phyloP scores from a whole-genome alignment of 345 rosid species.

The Geranium rotundifolium region DNA sequence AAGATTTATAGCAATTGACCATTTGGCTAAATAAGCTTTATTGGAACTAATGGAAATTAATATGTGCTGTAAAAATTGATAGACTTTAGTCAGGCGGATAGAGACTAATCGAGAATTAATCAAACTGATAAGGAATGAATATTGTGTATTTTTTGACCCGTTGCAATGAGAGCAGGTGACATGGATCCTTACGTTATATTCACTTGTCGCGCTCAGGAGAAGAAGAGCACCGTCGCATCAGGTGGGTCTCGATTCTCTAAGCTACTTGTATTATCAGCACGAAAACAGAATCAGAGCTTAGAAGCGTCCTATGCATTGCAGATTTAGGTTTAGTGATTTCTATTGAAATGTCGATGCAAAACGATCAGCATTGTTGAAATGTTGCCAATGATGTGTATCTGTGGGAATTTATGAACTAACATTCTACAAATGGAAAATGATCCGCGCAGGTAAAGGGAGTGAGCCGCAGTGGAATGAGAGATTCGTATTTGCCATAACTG shows the following conservation, averaged over 20 bases:
- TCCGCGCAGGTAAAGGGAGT: constrained; percentile 39
- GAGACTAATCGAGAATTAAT: too few species aligned
- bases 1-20: too few species aligned
- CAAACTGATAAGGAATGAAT: too few species aligned
- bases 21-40: too few species aligned
- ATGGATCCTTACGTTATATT: constrained; percentile 66
- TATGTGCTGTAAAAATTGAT: too few species aligned
- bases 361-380: too few species aligned
- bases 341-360: not conserved
- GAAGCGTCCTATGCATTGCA: not conserved
- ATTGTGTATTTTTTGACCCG: too few species aligned
- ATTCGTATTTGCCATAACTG: constrained; percentile 50
- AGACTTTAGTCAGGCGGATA: too few species aligned
- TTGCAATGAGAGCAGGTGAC: constrained; percentile 21
- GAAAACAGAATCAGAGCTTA: too few species aligned
- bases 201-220: constrained; percentile 61
- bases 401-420: not conserved
- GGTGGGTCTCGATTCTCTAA: constrained; percentile 23
- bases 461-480: constrained; percentile 78
- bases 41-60: too few species aligned
- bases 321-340: not conserved
- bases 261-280: not conserved
- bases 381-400: not conserved
- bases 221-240: constrained; percentile 56
- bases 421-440: not conserved